Base-by-base conservation (phyloP, 345 rosid genomes). In the Ricinus communis region DNA sequence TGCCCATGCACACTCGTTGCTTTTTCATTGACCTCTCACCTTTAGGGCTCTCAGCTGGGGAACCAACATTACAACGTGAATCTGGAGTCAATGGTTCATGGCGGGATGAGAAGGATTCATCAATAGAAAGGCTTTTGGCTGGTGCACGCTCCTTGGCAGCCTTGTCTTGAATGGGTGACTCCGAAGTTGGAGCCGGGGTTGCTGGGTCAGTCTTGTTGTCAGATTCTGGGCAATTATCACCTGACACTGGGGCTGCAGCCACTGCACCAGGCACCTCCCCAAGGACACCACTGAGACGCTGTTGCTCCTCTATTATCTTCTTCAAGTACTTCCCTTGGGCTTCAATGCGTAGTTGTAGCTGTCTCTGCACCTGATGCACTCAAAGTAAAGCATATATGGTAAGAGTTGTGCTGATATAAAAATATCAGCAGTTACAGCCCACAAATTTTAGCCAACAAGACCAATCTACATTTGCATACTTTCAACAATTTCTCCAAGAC, bases 231-330 rank as follows among this genome's bases (percentile, higher is more conserved):
- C 73, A 53, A 69, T 78, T 76, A 31, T 83, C 87, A 8, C 79
- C 87, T 71, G 87, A 81, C 46, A 52, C 72, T 62, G 73, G 88
- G 61, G 73, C 81, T 6, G 90, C 77, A 19, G 58, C 72, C 36
- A 72, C 88, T 5, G 81, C 68, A 8, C 72, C 84, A 43, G 87
- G 85, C 19, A 77, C 78, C 67, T 95, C 96, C 36, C 81, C 79
- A 54, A 92, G 87, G 54, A 72, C 87, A 52, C 96, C 97, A 69
- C 89, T 87, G 2, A 95, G 88, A 61, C 89, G 86, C 28, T 93
- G 96, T 76, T 95, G 97, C 89, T 95, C 99, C 85, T 95, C 97
- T 41, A 95, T 95, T 78, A 95, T 95, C 89, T 92, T 95, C 86
- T 95, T 92, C 84, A 95, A 80, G 82, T 92, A 95, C 85, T 92